Conservation (phyloP, 2,329 filamentous ascomycete genomes). For the Fusarium napiforme region DNA sequence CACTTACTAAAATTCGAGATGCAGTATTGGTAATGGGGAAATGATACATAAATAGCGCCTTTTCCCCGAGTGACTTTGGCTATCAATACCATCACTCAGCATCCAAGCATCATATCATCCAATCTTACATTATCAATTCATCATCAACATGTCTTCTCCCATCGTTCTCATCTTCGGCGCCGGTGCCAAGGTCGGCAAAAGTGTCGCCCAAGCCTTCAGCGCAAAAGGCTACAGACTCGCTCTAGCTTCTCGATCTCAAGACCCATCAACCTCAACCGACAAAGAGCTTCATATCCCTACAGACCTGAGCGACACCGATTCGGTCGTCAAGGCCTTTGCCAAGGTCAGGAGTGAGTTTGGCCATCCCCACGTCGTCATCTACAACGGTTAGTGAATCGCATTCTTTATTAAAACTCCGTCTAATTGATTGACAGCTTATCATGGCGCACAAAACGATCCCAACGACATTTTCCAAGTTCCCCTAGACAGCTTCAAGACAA, state of each 20-base stretch:
- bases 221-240: slow-evolving; percentile 16
- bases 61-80: fast-evolving
- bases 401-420: fast-evolving
- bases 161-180: slow-evolving; percentile 18
- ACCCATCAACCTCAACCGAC: neutral
- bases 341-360: slow-evolving; percentile 1
- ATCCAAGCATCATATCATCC: no score
- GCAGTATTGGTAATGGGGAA: neutral
- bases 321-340: neutral
- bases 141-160: neutral
- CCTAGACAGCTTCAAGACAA: neutral
- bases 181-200: slow-evolving; percentile 13
- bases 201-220: slow-evolving; percentile 10
- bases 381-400: neutral
- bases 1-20: neutral
- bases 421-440: neutral
- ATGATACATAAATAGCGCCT: neutral
- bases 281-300: slow-evolving; percentile 1
- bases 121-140: fast-evolving
- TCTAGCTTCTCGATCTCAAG: slow-evolving; percentile 2
- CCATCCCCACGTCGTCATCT: slow-evolving; percentile 4
- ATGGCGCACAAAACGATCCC: neutral
- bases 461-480: neutral
- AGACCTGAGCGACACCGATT: neutral
- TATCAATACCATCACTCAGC: neutral